phyloP scores from a whole-genome alignment of 495 filamentous ascomycete genomes.

The Hypoxylon crocopeplum region DNA sequence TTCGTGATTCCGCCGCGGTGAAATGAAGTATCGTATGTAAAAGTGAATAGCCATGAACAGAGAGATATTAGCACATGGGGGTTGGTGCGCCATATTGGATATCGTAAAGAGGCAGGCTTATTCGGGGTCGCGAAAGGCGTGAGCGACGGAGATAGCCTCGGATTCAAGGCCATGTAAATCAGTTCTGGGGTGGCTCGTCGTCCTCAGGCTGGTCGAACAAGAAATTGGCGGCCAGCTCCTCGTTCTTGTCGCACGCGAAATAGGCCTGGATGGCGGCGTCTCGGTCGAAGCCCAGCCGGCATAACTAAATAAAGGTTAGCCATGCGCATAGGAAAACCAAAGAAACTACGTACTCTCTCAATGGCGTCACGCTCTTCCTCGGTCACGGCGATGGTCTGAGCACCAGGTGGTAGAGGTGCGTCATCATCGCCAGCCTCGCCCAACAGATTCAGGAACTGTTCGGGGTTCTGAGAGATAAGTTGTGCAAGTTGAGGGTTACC shows the following conservation, averaged over 20 bases:
- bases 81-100: slow-evolving; percentile 20
- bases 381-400: slow-evolving; percentile 88
- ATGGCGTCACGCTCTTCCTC: slow-evolving; percentile 97
- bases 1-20: not conserved
- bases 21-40: slow-evolving; percentile 17
- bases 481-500: slow-evolving; percentile 94
- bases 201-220: slow-evolving; percentile 97
- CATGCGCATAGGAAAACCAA: slow-evolving; percentile 1
- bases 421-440: slow-evolving; percentile 81
- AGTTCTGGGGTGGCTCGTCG: slow-evolving; percentile 59
- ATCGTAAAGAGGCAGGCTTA: slow-evolving; percentile 18
- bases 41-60: slow-evolving; percentile 27
- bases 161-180: slow-evolving; percentile 3
- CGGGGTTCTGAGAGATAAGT: slow-evolving; percentile 86
- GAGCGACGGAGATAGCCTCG: slow-evolving; percentile 7
- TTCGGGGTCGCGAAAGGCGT: slow-evolving; percentile 12
- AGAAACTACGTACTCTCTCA: slow-evolving; percentile 75
- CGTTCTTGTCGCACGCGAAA: slow-evolving; percentile 99
- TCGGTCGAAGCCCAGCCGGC: slow-evolving; percentile 87
- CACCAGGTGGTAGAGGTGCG: slow-evolving; percentile 81
- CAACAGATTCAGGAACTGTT: slow-evolving; percentile 87
- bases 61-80: slow-evolving; percentile 12
- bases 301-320: slow-evolving; percentile 68
- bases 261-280: slow-evolving; percentile 97
- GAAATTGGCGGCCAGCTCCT: slow-evolving; percentile 96